phyloP scores from a whole-genome alignment of 2,329 filamentous ascomycete genomes.

The Apiospora pterosperma region DNA sequence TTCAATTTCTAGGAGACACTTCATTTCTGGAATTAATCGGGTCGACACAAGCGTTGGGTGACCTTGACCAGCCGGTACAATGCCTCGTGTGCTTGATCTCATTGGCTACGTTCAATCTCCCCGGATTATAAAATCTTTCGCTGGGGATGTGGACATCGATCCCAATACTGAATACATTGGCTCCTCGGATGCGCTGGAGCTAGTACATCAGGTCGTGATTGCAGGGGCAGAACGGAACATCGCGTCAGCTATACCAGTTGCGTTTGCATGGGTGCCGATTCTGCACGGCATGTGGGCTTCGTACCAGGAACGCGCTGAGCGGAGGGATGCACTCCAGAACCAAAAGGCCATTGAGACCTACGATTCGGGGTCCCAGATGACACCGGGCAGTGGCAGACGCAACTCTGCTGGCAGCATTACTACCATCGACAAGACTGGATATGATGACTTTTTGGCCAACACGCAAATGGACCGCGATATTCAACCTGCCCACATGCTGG shows the following conservation, averaged over 20 bases:
- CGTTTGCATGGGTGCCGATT: conserved; percentile 80
- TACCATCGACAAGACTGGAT: conserved; percentile 57
- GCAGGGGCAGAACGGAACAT: conserved; percentile 53
- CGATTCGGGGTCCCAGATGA: conserved; percentile 44
- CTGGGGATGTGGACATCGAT: conserved; percentile 44
- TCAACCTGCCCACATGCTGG: conserved; percentile 48
- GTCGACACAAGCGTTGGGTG: conserved; percentile 22
- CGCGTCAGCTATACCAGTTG: conserved; percentile 66
- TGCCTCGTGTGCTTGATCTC: conserved; percentile 69
- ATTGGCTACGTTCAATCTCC: conserved; percentile 66
- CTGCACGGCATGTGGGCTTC: conserved; percentile 65
- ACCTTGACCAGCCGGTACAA: conserved; percentile 62
- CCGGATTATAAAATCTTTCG: conserved; percentile 53
- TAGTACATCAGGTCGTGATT: conserved; percentile 70
- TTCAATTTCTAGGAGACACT: conserved; percentile 65
- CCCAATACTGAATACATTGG: conserved; percentile 58
- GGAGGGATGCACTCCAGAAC: conserved; percentile 54
- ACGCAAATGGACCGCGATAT: conserved; percentile 48
- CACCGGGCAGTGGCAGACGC: conserved; percentile 40
- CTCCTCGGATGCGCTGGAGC: conserved; percentile 65
- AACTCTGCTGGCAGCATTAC: conserved; percentile 61
- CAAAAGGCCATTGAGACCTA: conserved; percentile 56
- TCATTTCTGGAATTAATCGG: conserved; percentile 66
- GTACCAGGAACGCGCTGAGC: conserved; percentile 59
- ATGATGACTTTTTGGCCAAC: conserved; percentile 54